Evolutionary conservation across 345 rosid species (phyloP), one percentile per base, ranked within the genome.

Genomic region (Barbarea vulgaris): DNA sequence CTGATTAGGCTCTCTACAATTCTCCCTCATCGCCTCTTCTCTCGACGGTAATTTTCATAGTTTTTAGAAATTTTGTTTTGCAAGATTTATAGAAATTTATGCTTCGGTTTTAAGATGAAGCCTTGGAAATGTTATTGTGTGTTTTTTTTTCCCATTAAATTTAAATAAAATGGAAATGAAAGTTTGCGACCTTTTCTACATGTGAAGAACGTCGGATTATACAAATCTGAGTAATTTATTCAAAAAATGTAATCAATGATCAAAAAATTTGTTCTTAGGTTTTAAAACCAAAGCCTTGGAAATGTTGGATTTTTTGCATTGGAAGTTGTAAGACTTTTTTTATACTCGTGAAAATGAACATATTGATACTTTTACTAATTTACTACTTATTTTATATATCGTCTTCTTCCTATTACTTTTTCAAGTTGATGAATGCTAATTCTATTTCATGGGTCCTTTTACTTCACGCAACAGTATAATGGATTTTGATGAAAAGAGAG

Each of bases 401-500:
- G 37, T 19, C 13, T 51, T 33, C 30, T 65, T 56, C 50, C 9
- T 30, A 4, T 31, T 44, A 44, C 4, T 21, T 22, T 39, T 41
- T 7, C 47, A 61, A 39, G 21, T 61, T 61, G 50, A 39, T 39
- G 48, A 61, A 41, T 41, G 21, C 2, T 62, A 15, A 62, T 15
- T 12, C 18, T 13, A 37, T 37, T 37, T 48, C 44, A 17, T 21
- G 31, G 18, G 7, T 61, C 13, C 6, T 74, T 46, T 54, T 21
- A 27, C 9, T 52, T 61, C 61, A 34, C 9, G 47, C 41, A 76
- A 41, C 4, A 71, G 76, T 47, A 77, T 75, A 79, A 81, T 86
- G 46, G 84, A 83, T 77, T 64, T 88, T 85, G 84, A 44, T 42
- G 86, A 83, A 79, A 88, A 81, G 69, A 59, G 2, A 15, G 50